phyloP scores from a whole-genome alignment of 75 land plant species.

The Picea sitchensis region DNA sequence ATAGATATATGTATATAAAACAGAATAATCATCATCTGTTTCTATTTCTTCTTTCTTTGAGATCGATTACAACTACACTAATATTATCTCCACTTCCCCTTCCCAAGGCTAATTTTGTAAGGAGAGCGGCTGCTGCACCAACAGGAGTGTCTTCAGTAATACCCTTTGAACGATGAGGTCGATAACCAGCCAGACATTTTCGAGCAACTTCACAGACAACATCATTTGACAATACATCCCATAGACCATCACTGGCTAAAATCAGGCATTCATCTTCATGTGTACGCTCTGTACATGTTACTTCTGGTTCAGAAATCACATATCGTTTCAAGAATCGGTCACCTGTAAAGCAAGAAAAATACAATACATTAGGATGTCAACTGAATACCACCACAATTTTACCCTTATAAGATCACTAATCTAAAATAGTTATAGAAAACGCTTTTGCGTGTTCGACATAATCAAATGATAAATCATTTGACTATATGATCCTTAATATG shows the following conservation, averaged over 20 bases:
- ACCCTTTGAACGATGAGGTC: constrained; percentile 12
- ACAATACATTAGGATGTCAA: neutral
- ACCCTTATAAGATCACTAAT: constrained; percentile 1
- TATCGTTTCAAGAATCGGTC: constrained; percentile 69
- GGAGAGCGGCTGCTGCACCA: constrained; percentile 34
- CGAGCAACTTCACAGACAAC: constrained; percentile 66
- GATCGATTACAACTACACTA: constrained; percentile 52
- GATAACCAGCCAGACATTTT: constrained; percentile 33
- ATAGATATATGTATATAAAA: neutral
- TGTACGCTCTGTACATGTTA: constrained; percentile 48
- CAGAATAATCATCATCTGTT: neutral
- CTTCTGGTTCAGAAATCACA: constrained; percentile 78
- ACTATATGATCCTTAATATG: neutral
- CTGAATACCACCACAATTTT: neutral
- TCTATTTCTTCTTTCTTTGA: constrained; percentile 18
- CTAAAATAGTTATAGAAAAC: neutral
- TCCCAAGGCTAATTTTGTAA: constrained; percentile 32
- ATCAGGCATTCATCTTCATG: constrained; percentile 75
- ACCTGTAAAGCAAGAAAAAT: constrained; percentile 32
- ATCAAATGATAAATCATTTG: neutral
- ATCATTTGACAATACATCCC: constrained; percentile 84
- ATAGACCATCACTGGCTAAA: constrained; percentile 85
- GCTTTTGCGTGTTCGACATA: neutral
- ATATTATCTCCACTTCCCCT: constrained; percentile 51
- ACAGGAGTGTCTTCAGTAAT: constrained; percentile 32